Percentiles rank a stretch among this genome's conserved stretches.
phyloP scores from a whole-genome alignment of 768 basidiomycete genomes.

The Phanerochaete carnosa region DNA sequence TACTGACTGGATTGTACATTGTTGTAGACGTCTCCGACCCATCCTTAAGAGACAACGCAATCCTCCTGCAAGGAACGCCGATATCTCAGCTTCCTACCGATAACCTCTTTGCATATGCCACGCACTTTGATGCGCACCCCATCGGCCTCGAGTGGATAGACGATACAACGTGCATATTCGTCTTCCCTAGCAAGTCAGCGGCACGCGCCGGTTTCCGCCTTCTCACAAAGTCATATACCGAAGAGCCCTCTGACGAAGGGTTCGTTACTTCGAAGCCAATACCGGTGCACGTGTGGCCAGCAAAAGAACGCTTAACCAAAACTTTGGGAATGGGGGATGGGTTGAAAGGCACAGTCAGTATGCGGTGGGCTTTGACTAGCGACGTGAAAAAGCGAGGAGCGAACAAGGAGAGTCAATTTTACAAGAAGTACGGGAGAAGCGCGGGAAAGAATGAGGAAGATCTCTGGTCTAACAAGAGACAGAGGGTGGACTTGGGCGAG shows the following conservation, averaged over 20 bases:
- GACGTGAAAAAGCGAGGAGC: slow-evolving; percentile 82
- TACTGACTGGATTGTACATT: too few relatives aligned
- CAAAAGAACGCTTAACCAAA: slow-evolving; percentile 71
- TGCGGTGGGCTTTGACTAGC: slow-evolving; percentile 71
- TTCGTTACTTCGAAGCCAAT: slow-evolving; percentile 64
- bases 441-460: slow-evolving; percentile 49
- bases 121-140: slow-evolving; percentile 71
- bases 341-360: slow-evolving; percentile 58
- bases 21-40: slow-evolving; percentile 34
- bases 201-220: slow-evolving; percentile 50
- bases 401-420: slow-evolving; percentile 70
- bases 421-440: slow-evolving; percentile 63
- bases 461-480: slow-evolving; percentile 28
- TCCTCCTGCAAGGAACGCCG: slow-evolving; percentile 69
- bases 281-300: slow-evolving; percentile 74
- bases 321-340: slow-evolving; percentile 70
- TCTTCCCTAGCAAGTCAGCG: slow-evolving; percentile 55
- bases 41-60: slow-evolving; percentile 56
- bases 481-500: slow-evolving; percentile 31
- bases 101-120: slow-evolving; percentile 78
- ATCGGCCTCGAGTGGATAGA: slow-evolving; percentile 85
- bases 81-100: slow-evolving; percentile 74
- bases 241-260: slow-evolving; percentile 54
- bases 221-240: slow-evolving; percentile 49
- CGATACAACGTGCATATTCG: slow-evolving; percentile 77